Evolutionary conservation across 2,329 filamentous ascomycete genomes (phyloP).

Genomic region (Colletotrichum costaricense): DNA sequence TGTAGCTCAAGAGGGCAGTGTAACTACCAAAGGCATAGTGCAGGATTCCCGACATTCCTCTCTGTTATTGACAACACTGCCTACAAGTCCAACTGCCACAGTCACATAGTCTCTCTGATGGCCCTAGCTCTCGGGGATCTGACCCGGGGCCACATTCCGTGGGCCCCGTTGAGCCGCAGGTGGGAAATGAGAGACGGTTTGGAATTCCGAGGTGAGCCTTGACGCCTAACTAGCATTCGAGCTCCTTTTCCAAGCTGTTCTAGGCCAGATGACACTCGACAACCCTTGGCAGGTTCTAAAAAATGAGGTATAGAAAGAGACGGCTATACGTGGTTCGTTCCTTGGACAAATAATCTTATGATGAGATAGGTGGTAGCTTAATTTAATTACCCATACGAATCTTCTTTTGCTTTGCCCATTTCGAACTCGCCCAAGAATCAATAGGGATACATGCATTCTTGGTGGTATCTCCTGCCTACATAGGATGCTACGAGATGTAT

Average conservation of each 20-base stretch:
- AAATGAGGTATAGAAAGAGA: neutral
- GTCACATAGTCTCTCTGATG: neutral
- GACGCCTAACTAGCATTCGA: neutral
- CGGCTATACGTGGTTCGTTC: neutral
- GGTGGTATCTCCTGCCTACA: neutral
- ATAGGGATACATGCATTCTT: neutral
- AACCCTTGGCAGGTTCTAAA: neutral
- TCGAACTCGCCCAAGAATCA: neutral
- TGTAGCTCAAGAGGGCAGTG: neutral
- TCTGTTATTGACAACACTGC: slow-evolving; percentile 11
- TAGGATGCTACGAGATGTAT: neutral
- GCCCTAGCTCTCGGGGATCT: neutral
- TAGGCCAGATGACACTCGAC: neutral
- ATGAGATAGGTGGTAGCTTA: neutral
- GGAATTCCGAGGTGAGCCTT: neutral
- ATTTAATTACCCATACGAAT: neutral
- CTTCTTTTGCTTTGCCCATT: neutral
- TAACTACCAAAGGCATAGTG: neutral
- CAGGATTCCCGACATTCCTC: neutral
- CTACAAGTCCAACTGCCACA: neutral
- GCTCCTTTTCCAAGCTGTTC: neutral
- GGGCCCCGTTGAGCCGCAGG: neutral
- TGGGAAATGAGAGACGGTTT: slow-evolving; percentile 14
- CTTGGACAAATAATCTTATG: too few relatives aligned
- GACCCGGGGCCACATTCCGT: slow-evolving; percentile 14